Evolutionary conservation across 1,284 basidiomycete species (phyloP).

Genomic region (Cerrena zonata): DNA sequence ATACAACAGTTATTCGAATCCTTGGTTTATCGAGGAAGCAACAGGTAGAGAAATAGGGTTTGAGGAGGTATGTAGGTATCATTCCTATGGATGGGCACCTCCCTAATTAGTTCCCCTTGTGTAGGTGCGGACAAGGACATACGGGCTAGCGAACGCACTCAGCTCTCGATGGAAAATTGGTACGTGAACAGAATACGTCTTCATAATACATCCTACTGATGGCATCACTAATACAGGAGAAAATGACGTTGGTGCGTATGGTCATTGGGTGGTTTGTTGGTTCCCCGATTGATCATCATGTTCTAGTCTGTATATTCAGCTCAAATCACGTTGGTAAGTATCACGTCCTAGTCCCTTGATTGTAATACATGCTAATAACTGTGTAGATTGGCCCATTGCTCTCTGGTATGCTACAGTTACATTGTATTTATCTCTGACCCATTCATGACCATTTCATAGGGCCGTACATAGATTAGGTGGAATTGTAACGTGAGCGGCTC

Average conservation of each 20-base stretch:
- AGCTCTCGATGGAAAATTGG: conserved; percentile 23
- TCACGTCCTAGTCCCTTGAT: background rate
- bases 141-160: conserved; percentile 29
- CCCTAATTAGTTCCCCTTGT: background rate
- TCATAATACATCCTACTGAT: background rate
- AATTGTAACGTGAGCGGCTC: conserved; percentile 47
- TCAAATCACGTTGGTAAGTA: conserved; percentile 24
- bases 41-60: conserved; percentile 17
- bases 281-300: background rate
- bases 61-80: conserved; percentile 10
- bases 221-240: conserved; percentile 10
- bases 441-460: conserved; percentile 24
- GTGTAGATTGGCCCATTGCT: conserved; percentile 60
- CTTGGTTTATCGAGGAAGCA: conserved; percentile 23
- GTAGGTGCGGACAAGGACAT: conserved; percentile 23
- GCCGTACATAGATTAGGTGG: conserved; percentile 69
- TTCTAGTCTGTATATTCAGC: conserved; percentile 19
- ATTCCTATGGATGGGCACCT: background rate
- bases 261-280: background rate
- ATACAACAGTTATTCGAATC: conserved; percentile 8
- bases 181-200: conserved; percentile 8
- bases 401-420: conserved; percentile 41
- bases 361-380: background rate
- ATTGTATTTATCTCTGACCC: background rate
- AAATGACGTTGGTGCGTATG: conserved; percentile 19